Base-by-base conservation (phyloP, 2,329 filamentous ascomycete genomes). In the Ascocoryne sarcoides region DNA sequence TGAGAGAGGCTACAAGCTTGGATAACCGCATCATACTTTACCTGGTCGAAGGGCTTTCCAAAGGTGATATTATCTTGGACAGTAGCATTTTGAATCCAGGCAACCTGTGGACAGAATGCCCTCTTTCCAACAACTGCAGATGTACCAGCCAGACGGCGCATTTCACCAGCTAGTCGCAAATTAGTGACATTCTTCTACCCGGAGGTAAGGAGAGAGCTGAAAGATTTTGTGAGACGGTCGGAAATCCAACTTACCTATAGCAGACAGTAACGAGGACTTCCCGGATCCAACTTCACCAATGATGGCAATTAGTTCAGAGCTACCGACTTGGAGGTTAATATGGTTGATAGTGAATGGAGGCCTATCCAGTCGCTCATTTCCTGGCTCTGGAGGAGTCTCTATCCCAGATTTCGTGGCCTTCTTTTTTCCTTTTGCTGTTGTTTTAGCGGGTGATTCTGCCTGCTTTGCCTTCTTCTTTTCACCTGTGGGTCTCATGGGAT, bases 151-250 rank as follows among this genome's bases (percentile, higher is more conserved):
- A 84, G 93, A 60, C 82, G 83, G 33, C 87, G 79, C 90, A 96
- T 96, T 49, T 96, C 90, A 16, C 92, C 90, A 1, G 89, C 90
- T 33, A 96, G n/a, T n/a, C n/a, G n/a, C n/a, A n/a, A n/a, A n/a
- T n/a, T n/a, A n/a, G n/a, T n/a, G n/a, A n/a, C n/a, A n/a, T n/a
- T n/a, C n/a, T n/a, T n/a, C n/a, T n/a, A n/a, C n/a, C n/a, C n/a
- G n/a, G n/a, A n/a, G n/a, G n/a, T n/a, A n/a, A n/a, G n/a, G n/a
- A n/a, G n/a, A n/a, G 66, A 0, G 90, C 88, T 20, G 87, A 84
- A 2, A 96, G 75, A 19, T 77, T 73, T n/a, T n/a, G n/a, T n/a
- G n/a, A n/a, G n/a, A n/a, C n/a, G n/a, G n/a, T n/a, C n/a, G n/a
- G n/a, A n/a, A n/a, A n/a, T n/a, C n/a, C n/a, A n/a, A n/a, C n/a